These are phyloP conservation scores for Pyrenophora seminiperda DNA, from an alignment of 2,329 filamentous ascomycete species.

Conservation along the genomic window DNA sequence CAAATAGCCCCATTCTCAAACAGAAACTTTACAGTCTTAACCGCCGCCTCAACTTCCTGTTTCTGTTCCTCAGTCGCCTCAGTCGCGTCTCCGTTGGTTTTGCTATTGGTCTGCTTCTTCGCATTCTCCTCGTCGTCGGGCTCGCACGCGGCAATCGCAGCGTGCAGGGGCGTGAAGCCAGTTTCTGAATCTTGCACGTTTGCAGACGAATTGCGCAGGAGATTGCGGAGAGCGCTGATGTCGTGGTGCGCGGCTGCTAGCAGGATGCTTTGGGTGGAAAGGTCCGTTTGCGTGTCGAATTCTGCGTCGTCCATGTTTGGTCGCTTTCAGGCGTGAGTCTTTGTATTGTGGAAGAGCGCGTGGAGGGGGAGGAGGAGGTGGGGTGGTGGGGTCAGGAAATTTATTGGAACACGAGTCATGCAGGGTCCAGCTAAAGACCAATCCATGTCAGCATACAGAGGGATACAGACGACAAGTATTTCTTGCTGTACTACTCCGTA, in stretches of 20 bases:
- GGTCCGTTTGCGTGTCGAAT: slow-evolving; percentile 50
- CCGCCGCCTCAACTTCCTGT: slow-evolving; percentile 58
- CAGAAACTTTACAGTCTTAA: slow-evolving; percentile 73
- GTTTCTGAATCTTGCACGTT: slow-evolving; percentile 84
- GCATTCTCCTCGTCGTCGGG: slow-evolving; percentile 40
- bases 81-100: slow-evolving; percentile 29
- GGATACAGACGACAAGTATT: too few species aligned
- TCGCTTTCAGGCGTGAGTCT: not conserved
- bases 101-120: slow-evolving; percentile 39
- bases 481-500: too few species aligned
- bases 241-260: slow-evolving; percentile 72
- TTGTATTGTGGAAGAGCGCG: not conserved
- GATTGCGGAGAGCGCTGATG: slow-evolving; percentile 67
- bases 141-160: slow-evolving; percentile 73
- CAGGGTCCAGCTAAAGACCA: slow-evolving; percentile 4
- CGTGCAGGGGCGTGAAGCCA: slow-evolving; percentile 85
- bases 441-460: too few species aligned
- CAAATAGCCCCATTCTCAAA: slow-evolving; percentile 91
- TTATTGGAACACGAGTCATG: slow-evolving; percentile 19
- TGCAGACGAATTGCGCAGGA: slow-evolving; percentile 68
- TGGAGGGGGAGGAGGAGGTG: slow-evolving; percentile 6
- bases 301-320: slow-evolving; percentile 41
- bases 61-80: slow-evolving; percentile 40
- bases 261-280: slow-evolving; percentile 63
- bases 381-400: slow-evolving; percentile 15